Evolutionary conservation across 768 basidiomycete species (phyloP), one percentile per base, ranked within the genome.

Genomic region (Lactarius evosmus): DNA sequence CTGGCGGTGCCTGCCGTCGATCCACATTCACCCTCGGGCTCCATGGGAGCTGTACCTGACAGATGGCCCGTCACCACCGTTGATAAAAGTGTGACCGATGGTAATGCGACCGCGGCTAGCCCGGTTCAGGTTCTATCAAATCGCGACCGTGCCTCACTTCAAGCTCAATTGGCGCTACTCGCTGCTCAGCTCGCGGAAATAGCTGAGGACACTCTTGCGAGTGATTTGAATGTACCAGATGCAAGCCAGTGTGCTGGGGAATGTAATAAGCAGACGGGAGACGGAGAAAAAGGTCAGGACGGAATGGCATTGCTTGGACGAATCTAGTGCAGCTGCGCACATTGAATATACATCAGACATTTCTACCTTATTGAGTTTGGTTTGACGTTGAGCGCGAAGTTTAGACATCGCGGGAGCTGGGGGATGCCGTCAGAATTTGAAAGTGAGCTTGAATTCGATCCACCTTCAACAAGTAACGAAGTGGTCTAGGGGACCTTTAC

Each of bases 181-280:
- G 87, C 89, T 5, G 86, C 85, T 0, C 90, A 91, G 70, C 72
- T 92, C 29, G 82, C 83, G 29, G 89, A 89, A 71, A 77, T 90
- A 53, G 85, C 82, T 16, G 82, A 83, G 57, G 75, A 70, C 27
- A 62, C 66, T 50, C 41, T 63, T 41, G 46, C 52, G 30, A 62
- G 54, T 38, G 63, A 66, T 52, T 55, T 65, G 46, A 68, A 68
- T 55, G 65, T 38, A 8, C 57, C 34, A 9, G 19, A 29, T 6
- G 32, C 30, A 40, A 51, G 60, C 30, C 12, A n/a, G 34, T 63
- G 59, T 12, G 62, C 34, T n/a, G 56, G 49, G 30, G 55, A 56
- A 32, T 66, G 68, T 54, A 1, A 27, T 4, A 53, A n/a, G 16
- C 52, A 11, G 9, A 34, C 22, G 19, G 49, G 32, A 22, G 33